phyloP scores from a whole-genome alignment of 768 basidiomycete genomes.

The Lactifluus hygrophoroides region DNA sequence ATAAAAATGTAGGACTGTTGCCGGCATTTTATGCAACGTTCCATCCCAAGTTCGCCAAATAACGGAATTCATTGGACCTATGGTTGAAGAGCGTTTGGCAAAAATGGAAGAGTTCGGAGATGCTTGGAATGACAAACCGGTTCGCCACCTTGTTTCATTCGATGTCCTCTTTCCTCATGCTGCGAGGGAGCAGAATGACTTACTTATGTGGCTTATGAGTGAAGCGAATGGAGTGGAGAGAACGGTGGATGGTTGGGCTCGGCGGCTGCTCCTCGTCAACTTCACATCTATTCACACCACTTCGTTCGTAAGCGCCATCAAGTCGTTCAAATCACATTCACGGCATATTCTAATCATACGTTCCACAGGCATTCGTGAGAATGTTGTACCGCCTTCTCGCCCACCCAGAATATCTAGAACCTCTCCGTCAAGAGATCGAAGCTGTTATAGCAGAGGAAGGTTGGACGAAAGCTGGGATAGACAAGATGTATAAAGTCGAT shows the following conservation, averaged over 20 bases:
- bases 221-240: constrained; percentile 26
- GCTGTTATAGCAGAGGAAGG: constrained; percentile 18
- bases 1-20: constrained; percentile 21
- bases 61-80: background rate
- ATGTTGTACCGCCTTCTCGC: constrained; percentile 22
- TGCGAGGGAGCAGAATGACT: constrained; percentile 27
- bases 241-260: constrained; percentile 24
- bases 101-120: constrained; percentile 17
- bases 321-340: too few relatives aligned
- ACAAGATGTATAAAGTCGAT: constrained; percentile 22
- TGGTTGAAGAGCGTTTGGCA: constrained; percentile 1
- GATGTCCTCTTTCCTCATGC: background rate
- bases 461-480: constrained; percentile 13
- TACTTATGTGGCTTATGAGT: constrained; percentile 36
- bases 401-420: constrained; percentile 21
- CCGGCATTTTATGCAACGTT: constrained; percentile 21
- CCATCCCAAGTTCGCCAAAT: background rate
- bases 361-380: background rate
- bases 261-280: constrained; percentile 31
- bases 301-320: constrained; percentile 23
- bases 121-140: background rate
- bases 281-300: constrained; percentile 32
- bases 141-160: background rate
- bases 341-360: background rate
- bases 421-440: constrained; percentile 23